Base-by-base conservation (phyloP, 495 filamentous ascomycete species). In the Neurospora africana region DNA sequence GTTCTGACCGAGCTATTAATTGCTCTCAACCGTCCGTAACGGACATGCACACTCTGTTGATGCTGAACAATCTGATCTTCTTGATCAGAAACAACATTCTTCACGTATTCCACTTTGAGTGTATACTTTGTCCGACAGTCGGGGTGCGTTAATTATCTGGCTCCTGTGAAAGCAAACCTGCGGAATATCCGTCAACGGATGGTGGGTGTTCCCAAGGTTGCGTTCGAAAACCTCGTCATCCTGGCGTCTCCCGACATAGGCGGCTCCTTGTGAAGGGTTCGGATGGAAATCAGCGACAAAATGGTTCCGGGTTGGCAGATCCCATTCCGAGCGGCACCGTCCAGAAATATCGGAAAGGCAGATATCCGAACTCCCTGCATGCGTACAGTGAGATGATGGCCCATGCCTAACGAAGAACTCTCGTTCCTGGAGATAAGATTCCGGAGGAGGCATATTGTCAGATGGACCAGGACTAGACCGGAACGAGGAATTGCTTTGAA, bases 341-440 rank as follows among this genome's bases (percentile, higher is more conserved):
- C 67, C 72, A 13, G 35, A 35, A 10, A 73, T 47, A 39, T 44
- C 44, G 19, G 76, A 75, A 4, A 79, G 75, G 10, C 72, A 58
- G 35, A 79, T 74, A 0, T 75, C 76, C n/a, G 76, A 76, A 8
- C 43, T 47, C n/a, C 41, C 23, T 6, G 74, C 37, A 30, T 33
- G 69, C 3, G 76, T 70, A 35, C 40, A 71, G n/a, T 69, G 71
- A 30, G 73, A 76, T 1, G 74, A 21, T n/a, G 76, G 77, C 9
- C 75, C 76, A 30, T 73, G 36, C 3, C 30, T 73, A 21, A n/a
- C 65, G 69, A 74, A 76, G 41, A 58, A 70, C 10, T 73, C 23
- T 7, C 40, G 30, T 30, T 74, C 69, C 15, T 35, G 30, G 13
- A 69, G 72, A 33, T 70, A 72, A 36, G 74, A 74, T 37, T 77